A percentile compares a stretch with the other conserved stretches of the same genome.
phyloP scores from a whole-genome alignment of 306 rosid genomes.

The Lathyrus sativus region DNA sequence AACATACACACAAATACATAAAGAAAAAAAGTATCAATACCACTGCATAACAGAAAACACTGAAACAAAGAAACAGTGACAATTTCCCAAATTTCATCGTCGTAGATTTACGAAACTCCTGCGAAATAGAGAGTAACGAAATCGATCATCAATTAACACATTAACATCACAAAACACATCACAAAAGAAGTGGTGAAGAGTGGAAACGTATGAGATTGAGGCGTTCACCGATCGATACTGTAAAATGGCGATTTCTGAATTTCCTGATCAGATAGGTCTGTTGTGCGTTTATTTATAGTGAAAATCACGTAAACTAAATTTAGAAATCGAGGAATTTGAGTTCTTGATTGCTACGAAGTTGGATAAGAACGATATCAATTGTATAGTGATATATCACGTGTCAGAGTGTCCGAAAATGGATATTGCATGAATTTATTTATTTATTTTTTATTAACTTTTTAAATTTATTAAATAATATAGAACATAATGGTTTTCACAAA shows the following conservation, averaged over 20 bases:
- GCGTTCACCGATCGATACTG: neutral
- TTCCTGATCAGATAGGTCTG: neutral
- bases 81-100: constrained; percentile 56
- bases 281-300: neutral
- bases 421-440: too few relatives aligned
- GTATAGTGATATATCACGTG: neutral
- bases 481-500: too few relatives aligned
- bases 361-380: neutral
- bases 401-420: neutral
- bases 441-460: too few relatives aligned
- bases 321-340: neutral
- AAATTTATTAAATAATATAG: too few relatives aligned
- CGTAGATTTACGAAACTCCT: constrained; percentile 35
- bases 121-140: constrained; percentile 16
- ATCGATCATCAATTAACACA: neutral
- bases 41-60: constrained; percentile 50
- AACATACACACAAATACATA: neutral
- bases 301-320: neutral
- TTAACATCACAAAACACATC: too few relatives aligned
- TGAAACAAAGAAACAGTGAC: constrained; percentile 50
- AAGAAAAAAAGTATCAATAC: constrained; percentile 37
- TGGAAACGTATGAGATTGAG: neutral
- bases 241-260: neutral
- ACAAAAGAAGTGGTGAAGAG: constrained; percentile 3
- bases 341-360: neutral